phyloP scores from a whole-genome alignment of 345 rosid species.

The Raphanus sativus region DNA sequence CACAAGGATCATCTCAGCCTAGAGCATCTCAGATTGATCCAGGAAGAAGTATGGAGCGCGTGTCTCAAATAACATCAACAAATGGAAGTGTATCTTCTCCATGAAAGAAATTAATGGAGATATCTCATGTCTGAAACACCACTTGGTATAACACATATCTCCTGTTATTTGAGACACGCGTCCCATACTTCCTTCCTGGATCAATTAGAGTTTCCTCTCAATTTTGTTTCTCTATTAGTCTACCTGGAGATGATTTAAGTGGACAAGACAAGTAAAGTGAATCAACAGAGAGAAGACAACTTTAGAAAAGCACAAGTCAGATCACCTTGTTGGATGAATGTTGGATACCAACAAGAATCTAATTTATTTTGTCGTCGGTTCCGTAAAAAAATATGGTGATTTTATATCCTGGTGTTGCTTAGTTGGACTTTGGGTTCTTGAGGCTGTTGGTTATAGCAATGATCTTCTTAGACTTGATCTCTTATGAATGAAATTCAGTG shows the following conservation, averaged over 20 bases:
- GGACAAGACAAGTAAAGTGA: too few relatives aligned
- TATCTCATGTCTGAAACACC: neutral
- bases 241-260: too few relatives aligned
- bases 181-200: too few relatives aligned
- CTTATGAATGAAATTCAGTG: too few relatives aligned
- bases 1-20: neutral
- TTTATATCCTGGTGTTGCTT: neutral
- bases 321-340: slow-evolving; percentile 56
- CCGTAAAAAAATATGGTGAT: neutral
- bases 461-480: neutral
- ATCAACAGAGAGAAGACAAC: slow-evolving; percentile 33
- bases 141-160: neutral
- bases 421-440: neutral
- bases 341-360: slow-evolving; percentile 68
- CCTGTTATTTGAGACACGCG: too few relatives aligned
- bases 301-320: too few relatives aligned
- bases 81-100: neutral
- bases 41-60: neutral
- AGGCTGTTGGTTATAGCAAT: neutral
- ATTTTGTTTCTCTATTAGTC: too few relatives aligned
- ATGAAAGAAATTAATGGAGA: neutral
- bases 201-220: too few relatives aligned
- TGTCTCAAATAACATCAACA: neutral
- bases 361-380: too few relatives aligned
- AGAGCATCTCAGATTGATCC: neutral